Base-by-base conservation (phyloP, 2,329 filamentous ascomycete genomes). In the Paraconiothyrium sp. region DNA sequence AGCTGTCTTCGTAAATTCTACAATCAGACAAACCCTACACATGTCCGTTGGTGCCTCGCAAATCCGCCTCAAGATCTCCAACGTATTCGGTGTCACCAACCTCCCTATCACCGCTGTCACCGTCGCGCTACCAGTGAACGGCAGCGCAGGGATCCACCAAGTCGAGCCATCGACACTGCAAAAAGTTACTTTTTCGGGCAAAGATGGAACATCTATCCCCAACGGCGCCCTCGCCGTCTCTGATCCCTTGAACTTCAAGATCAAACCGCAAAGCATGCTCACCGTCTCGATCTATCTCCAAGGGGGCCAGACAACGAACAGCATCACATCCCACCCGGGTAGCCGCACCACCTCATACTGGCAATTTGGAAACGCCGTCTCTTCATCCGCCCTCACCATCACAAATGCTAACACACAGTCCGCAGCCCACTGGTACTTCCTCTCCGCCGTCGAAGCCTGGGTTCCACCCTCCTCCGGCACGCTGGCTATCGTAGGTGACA, bases 11-110 rank as follows among this genome's bases (percentile, higher is more conserved):
- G 77, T 79, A 49, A 85, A 90, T 68, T 84, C 87, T 1, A 90
- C 89, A 0, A 83, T 91, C 64, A 87, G 89, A 2, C 89, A 91
- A 74, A 91, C 89, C 0, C 73, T 90, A 14, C 85, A 88, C 65
- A 79, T 89, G 66, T 86, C 87, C 8, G 81, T 89, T 4, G 83
- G 82, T 1, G 84, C 85, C 3, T 77, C 83, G 2, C 82, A 86
- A 24, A 83, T 91, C 63, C 86, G 89, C 10, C 76, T 91, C 39
- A 85, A 86, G 49, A 81, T 91, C 54, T 89, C 88, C 47, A 91
- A 92, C 71, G 85, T 84, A 0, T 91, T 91, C 66, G 88, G 89
- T 2, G 74, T 81, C 1, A 86, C 83, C 39, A 84, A 87, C 64
- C 79, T 91, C 2, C 83, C 85, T 48, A 85, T 91, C 66, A 88